Conservation (phyloP, 139 green algal genomes). For the Diplosphaera chodatii region DNA sequence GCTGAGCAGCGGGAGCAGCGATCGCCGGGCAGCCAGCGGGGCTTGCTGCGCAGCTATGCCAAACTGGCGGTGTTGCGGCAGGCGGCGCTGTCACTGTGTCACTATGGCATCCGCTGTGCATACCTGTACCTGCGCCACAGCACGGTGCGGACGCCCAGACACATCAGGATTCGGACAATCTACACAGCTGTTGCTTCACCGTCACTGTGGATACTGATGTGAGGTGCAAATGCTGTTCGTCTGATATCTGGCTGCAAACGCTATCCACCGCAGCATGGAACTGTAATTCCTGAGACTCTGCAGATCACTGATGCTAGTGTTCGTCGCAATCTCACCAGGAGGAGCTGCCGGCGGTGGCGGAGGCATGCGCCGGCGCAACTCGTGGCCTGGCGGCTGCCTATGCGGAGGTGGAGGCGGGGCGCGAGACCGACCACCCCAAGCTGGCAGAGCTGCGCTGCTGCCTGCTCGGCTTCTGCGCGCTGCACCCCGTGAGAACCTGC, state of each 20-base stretch:
- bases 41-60: slow-evolving; percentile 25
- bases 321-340: background rate
- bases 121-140: slow-evolving; percentile 36
- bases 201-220: too few relatives aligned
- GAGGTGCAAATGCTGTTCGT: too few relatives aligned
- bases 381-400: slow-evolving; percentile 12
- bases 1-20: background rate
- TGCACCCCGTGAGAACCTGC: slow-evolving; percentile 20
- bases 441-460: slow-evolving; percentile 17
- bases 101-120: slow-evolving; percentile 33
- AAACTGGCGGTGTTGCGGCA: slow-evolving; percentile 35
- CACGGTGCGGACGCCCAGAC: background rate
- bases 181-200: too few relatives aligned
- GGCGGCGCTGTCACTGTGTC: slow-evolving; percentile 17
- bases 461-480: slow-evolving; percentile 9
- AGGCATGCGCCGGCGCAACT: background rate
- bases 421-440: slow-evolving; percentile 39
- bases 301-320: too few relatives aligned
- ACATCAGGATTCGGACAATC: too few relatives aligned
- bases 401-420: slow-evolving; percentile 19
- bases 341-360: slow-evolving; percentile 2
- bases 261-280: too few relatives aligned
- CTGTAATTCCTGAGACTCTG: too few relatives aligned
- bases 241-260: too few relatives aligned
- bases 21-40: slow-evolving; percentile 1